Evolutionary conservation across 805 yeast species (phyloP).

Genomic region (Lachancea sp.): DNA sequence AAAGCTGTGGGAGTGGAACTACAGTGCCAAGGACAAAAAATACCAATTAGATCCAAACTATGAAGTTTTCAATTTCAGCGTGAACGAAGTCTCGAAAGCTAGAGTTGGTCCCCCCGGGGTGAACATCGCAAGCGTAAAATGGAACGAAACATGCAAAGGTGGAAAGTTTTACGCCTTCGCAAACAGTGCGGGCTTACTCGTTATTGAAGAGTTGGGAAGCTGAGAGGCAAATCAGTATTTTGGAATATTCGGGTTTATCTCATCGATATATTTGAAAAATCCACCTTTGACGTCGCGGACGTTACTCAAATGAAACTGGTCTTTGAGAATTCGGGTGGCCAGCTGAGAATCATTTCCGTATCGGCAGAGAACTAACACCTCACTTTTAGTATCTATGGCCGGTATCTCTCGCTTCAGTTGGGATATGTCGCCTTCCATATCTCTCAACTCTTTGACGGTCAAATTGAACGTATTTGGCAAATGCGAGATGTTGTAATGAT

Average conservation of each 20-base stretch:
- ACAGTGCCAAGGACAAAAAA: conserved; percentile 33
- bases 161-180: conserved; percentile 42
- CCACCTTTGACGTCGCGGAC: conserved; percentile 79
- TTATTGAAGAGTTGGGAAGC: conserved; percentile 22
- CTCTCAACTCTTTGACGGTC: conserved; percentile 46
- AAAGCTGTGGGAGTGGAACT: conserved; percentile 37
- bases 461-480: conserved; percentile 56
- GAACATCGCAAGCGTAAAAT: conserved; percentile 43
- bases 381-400: conserved; percentile 17
- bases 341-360: conserved; percentile 87
- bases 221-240: conserved; percentile 40
- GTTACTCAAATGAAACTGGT: conserved; percentile 40
- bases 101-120: conserved; percentile 46
- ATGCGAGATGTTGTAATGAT: conserved; percentile 64
- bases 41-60: conserved; percentile 38
- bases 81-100: conserved; percentile 25
- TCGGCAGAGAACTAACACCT: conserved; percentile 66
- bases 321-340: conserved; percentile 54
- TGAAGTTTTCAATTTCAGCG: conserved; percentile 31
- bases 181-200: conserved; percentile 29
- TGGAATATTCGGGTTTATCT: conserved; percentile 57
- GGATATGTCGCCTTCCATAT: conserved; percentile 28
- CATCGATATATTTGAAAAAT: conserved; percentile 55
- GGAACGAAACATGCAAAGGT: conserved; percentile 46
- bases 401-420: conserved; percentile 25